These are phyloP conservation scores for Ophiostoma sp. DNA, from an alignment of 2,329 filamentous ascomycete genomes.

Conservation along the genomic window DNA sequence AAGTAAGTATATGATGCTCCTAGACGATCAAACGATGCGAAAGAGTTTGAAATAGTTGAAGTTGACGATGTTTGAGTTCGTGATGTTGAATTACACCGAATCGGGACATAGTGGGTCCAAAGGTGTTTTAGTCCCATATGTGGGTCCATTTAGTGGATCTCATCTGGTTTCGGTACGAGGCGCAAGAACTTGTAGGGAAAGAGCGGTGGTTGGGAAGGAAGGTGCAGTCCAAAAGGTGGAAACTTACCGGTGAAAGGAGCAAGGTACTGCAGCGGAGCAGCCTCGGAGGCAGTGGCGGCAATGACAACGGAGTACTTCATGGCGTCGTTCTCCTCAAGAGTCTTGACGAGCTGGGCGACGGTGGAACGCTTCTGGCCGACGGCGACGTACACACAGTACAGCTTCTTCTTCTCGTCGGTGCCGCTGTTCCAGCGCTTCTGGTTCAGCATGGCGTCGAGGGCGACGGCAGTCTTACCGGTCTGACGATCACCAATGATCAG, in stretches of 20 bases:
- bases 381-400: slow-evolving; percentile 99
- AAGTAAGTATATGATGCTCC: not conserved
- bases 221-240: not conserved
- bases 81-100: not conserved
- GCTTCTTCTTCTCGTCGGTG: slow-evolving; percentile 92
- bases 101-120: not conserved
- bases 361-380: slow-evolving; percentile 99
- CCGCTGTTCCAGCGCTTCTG: slow-evolving; percentile 95
- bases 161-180: not conserved
- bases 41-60: not conserved
- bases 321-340: slow-evolving; percentile 97
- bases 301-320: slow-evolving; percentile 97
- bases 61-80: not conserved
- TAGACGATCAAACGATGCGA: not conserved
- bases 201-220: not conserved
- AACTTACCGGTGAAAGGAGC: slow-evolving; percentile 72
- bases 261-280: slow-evolving; percentile 88
- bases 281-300: slow-evolving; percentile 95
- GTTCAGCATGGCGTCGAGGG: slow-evolving; percentile 96
- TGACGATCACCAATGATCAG: slow-evolving; percentile 99
- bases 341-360: slow-evolving; percentile 98
- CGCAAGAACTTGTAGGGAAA: not conserved
- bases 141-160: not conserved
- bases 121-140: not conserved
- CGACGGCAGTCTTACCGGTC: slow-evolving; percentile 99